Conservation (phyloP, 345 rosid species). For the Firmiana major region DNA sequence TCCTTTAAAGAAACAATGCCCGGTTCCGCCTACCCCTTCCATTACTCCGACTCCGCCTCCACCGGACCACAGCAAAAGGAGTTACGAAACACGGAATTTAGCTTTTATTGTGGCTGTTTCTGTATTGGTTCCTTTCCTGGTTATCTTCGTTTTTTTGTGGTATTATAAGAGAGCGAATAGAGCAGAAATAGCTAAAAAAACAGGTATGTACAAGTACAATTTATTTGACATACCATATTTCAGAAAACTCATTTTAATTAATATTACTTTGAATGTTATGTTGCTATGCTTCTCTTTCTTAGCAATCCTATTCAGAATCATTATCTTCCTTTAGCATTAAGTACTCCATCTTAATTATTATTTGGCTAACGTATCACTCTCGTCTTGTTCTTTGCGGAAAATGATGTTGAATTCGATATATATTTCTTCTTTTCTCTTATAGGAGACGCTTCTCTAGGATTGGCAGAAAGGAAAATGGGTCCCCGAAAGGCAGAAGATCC, state of each 20-base stretch:
- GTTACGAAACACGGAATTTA: slow-evolving; percentile 20
- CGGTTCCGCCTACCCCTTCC: slow-evolving; percentile 18
- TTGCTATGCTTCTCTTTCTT: background rate
- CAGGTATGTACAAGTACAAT: slow-evolving; percentile 20
- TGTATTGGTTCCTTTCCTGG: slow-evolving; percentile 25
- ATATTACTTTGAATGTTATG: background rate
- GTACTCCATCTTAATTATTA: background rate
- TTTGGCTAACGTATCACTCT: no score
- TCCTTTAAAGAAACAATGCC: slow-evolving; percentile 35
- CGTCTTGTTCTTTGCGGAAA: background rate
- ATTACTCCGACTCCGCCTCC: slow-evolving; percentile 5
- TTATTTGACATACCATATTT: background rate
- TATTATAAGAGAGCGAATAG: slow-evolving; percentile 18
- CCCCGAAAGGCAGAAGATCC: slow-evolving; percentile 27
- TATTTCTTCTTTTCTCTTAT: background rate
- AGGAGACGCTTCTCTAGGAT: slow-evolving; percentile 6
- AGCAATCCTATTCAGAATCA: background rate
- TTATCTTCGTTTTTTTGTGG: slow-evolving; percentile 28
- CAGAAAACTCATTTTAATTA: background rate
- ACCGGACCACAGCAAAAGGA: background rate
- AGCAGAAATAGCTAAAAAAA: slow-evolving; percentile 14
- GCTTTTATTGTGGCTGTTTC: slow-evolving; percentile 32
- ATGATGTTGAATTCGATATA: background rate
- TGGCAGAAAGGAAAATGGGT: slow-evolving; percentile 18
- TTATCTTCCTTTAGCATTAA: no score